Evolutionary conservation across 495 filamentous ascomycete genomes (phyloP), one percentile per base, ranked within the genome.

Genomic region (Haplographium delicatum): DNA sequence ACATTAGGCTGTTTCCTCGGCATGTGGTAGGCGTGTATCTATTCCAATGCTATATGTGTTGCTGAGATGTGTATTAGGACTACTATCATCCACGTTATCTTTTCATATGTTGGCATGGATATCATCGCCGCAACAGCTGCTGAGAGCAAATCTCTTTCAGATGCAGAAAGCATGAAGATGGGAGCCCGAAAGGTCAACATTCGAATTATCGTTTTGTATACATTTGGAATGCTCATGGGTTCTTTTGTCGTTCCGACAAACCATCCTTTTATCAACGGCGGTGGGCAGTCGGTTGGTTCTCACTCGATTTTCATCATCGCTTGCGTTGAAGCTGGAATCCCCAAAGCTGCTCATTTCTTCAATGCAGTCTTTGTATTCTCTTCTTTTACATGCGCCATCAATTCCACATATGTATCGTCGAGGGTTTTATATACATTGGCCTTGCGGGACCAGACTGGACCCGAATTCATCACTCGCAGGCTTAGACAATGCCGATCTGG

Each of bases 61-160:
- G 9, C 42, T 24, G 2, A 44, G 31, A 15, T 22, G n/a, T 47
- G 43, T 20, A 11, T 9, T 11, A 68, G 72, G 71, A 72, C 70
- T 5, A 69, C 68, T 1, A 65, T 73, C 20, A 64, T 64, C 3
- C 63, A 63, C 28, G 65, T 65, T 5, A 50, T 74, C 11, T 76
- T 75, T 57, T 68, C 68, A 0, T 68, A 76, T 50, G 68, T 79
- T 15, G 73, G 73, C 6, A 76, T 81, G 66, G 71, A 74, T 38
- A 71, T 68, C 18, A 51, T 58, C 3, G 54, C 54, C 15, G 67
- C 70, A 10, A 75, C 72, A 0, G 73, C 70, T 4, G 62, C 73
- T 4, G 73, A 77, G 53, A 75, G 67, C 51, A 66, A 65, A 43
- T 58, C 67, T 9, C 63, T 75, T 0, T 58, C 67, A n/a, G 63